Evolutionary conservation across 2,329 filamentous ascomycete species (phyloP).

Genomic region (Alternaria longipes): DNA sequence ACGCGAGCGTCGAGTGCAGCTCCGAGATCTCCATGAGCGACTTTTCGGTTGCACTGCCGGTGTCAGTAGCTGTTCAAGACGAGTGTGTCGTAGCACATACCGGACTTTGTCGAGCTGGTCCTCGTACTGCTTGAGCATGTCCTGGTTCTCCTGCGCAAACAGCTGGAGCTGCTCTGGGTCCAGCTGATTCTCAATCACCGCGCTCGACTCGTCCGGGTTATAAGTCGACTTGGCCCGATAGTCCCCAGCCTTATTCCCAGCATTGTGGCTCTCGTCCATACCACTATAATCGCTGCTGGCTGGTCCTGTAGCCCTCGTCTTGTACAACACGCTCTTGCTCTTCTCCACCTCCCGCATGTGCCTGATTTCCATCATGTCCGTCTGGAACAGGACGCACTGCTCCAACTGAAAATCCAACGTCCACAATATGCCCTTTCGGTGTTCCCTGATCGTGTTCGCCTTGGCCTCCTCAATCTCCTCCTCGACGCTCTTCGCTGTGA

Average conservation of each 20-base stretch:
- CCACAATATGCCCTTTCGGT: conserved; percentile 86
- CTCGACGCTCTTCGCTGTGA: conserved; percentile 67
- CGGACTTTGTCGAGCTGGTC: conserved; percentile 93
- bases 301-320: conserved; percentile 59
- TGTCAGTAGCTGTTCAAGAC: conserved; percentile 25
- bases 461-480: conserved; percentile 77
- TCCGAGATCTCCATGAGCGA: conserved; percentile 93
- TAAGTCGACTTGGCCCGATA: conserved; percentile 39
- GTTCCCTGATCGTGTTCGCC: conserved; percentile 71
- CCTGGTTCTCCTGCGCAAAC: conserved; percentile 91
- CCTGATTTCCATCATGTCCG: conserved; percentile 91
- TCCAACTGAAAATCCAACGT: conserved; percentile 80
- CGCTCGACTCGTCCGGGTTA: conserved; percentile 34
- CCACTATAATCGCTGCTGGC: conserved; percentile 30
- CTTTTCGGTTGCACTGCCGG: conserved; percentile 79
- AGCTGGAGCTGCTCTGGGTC: conserved; percentile 88
- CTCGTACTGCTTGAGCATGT: conserved; percentile 93
- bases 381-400: conserved; percentile 78
- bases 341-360: conserved; percentile 87
- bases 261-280: conserved; percentile 26
- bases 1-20: conserved; percentile 86
- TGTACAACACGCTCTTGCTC: conserved; percentile 84
- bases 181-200: conserved; percentile 65
- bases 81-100: conserved; percentile 62
- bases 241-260: conserved; percentile 25